Evolutionary conservation across 768 basidiomycete species (phyloP).

Genomic region (Saitozyma podzolica): DNA sequence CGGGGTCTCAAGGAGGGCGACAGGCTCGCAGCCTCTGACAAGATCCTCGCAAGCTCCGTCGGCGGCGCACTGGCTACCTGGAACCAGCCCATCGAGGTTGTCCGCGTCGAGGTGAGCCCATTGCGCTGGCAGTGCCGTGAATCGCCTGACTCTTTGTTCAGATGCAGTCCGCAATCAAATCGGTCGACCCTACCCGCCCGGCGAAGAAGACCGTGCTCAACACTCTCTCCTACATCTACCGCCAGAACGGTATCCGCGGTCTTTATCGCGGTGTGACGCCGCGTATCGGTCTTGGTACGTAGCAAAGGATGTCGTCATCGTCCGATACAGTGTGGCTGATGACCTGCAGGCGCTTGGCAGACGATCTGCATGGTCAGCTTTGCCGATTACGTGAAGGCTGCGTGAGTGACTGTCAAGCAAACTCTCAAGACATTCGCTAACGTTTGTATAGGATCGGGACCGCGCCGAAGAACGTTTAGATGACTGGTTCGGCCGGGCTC

Average conservation of each 20-base stretch:
- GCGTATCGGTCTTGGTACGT: slow-evolving; percentile 80
- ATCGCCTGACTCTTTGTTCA: slow-evolving; percentile 48
- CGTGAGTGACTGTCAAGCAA: slow-evolving; percentile 33
- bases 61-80: slow-evolving; percentile 94
- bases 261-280: slow-evolving; percentile 97
- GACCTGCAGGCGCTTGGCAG: slow-evolving; percentile 35
- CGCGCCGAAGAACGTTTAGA: not conserved
- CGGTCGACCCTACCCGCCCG: slow-evolving; percentile 73
- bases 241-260: slow-evolving; percentile 92
- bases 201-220: slow-evolving; percentile 84
- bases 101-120: slow-evolving; percentile 79
- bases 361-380: slow-evolving; percentile 95
- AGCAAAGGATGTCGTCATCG: too few species aligned
- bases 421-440: not conserved
- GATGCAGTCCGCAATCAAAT: slow-evolving; percentile 99
- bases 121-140: slow-evolving; percentile 12
- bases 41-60: slow-evolving; percentile 80
- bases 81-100: slow-evolving; percentile 98
- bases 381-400: slow-evolving; percentile 86
- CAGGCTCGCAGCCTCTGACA: slow-evolving; percentile 72
- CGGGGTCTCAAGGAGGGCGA: slow-evolving; percentile 79
- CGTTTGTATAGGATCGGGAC: slow-evolving; percentile 1
- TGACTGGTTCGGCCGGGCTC: not conserved
- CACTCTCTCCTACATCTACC: slow-evolving; percentile 91
- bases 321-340: not conserved